Percentiles rank a stretch among this genome's conserved stretches.
phyloP scores from a whole-genome alignment of 2,329 filamentous ascomycete genomes.

The Claviceps sp. region DNA sequence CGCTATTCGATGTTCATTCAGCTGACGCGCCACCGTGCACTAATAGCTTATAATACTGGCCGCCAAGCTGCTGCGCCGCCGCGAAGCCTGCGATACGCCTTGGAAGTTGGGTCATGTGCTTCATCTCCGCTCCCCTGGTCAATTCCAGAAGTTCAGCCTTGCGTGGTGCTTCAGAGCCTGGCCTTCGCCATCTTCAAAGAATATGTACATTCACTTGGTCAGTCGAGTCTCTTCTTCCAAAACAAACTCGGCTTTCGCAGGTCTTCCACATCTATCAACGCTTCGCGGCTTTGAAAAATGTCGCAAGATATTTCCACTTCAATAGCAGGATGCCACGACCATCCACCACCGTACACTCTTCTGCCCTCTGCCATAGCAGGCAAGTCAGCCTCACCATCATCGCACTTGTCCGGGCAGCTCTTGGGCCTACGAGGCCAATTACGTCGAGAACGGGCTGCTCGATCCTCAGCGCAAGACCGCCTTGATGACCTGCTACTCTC shows the following conservation, averaged over 20 bases:
- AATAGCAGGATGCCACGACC: not conserved
- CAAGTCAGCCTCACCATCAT: constrained; percentile 5
- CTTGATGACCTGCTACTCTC: constrained; percentile 26
- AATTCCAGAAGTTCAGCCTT: not conserved
- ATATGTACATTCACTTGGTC: not conserved
- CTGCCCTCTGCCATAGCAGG: not conserved
- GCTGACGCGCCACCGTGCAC: no score
- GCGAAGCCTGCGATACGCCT: not conserved
- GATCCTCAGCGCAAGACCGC: constrained; percentile 20
- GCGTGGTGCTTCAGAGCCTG: not conserved
- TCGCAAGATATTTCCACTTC: not conserved
- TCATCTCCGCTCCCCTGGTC: not conserved
- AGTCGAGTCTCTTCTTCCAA: not conserved
- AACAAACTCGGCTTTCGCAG: no score
- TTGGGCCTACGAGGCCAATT: constrained; percentile 24
- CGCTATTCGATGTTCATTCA: no score
- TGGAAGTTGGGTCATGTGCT: not conserved
- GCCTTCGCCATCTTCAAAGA: not conserved
- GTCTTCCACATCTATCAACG: no score
- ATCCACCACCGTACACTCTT: constrained; percentile 1
- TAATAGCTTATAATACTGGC: not conserved
- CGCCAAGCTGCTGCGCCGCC: not conserved
- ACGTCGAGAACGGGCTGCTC: constrained; percentile 18
- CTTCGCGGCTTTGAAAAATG: not conserved
- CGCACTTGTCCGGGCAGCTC: constrained; percentile 23